Evolutionary conservation across 2,329 filamentous ascomycete genomes (phyloP).

Genomic region (Fusarium foetens): DNA sequence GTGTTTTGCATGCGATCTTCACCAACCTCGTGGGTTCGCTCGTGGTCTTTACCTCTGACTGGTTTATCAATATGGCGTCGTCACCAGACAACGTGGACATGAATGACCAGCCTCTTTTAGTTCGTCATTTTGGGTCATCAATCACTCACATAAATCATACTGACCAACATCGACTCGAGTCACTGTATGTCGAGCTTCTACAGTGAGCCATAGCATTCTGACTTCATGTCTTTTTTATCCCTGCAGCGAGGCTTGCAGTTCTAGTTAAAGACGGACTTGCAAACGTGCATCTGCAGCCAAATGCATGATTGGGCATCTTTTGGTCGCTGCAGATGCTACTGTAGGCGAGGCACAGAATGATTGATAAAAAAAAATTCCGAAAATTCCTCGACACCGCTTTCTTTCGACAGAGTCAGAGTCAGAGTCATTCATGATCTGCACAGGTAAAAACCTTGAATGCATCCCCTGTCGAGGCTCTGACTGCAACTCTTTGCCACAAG

Average conservation of each 20-base stretch:
- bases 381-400: conserved; percentile 40
- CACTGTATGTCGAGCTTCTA: conserved; percentile 9
- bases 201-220: conserved; percentile 19
- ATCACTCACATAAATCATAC: conserved; percentile 5
- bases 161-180: neutral
- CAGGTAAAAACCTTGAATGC: conserved; percentile 23
- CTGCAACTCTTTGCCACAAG: conserved; percentile 4
- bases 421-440: conserved; percentile 39
- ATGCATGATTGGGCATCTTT: conserved; percentile 27
- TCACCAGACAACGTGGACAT: conserved; percentile 36
- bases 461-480: conserved; percentile 11
- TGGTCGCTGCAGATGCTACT: conserved; percentile 12
- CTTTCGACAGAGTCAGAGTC: conserved; percentile 14
- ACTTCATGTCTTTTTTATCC: conserved; percentile 24
- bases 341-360: conserved; percentile 21
- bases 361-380: conserved; percentile 17
- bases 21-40: conserved; percentile 26
- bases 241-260: conserved; percentile 27
- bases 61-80: conserved; percentile 28
- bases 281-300: conserved; percentile 27
- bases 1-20: conserved; percentile 28
- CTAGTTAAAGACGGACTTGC: conserved; percentile 22
- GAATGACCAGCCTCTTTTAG: conserved; percentile 26
- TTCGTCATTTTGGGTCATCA: neutral
- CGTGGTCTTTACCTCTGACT: conserved; percentile 21